Conservation (phyloP, 192 early-diverging fungal genomes). For the Entophlyctis helioformis region DNA sequence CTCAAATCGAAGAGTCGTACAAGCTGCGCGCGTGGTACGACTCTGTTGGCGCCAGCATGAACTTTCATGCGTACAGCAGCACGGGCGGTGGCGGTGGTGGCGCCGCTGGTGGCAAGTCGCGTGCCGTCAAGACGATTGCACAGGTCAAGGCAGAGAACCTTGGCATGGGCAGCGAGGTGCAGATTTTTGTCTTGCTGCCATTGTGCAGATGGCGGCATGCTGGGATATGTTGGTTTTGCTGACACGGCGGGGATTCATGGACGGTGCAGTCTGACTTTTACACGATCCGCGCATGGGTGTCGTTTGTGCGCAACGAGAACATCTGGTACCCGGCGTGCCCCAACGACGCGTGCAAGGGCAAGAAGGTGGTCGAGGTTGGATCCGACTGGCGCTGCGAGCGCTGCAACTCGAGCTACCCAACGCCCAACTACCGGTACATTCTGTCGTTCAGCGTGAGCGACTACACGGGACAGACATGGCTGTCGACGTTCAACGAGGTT, state of each 20-base stretch:
- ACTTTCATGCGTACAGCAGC: conserved; percentile 30
- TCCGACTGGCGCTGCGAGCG: conserved; percentile 86
- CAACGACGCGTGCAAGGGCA: conserved; percentile 62
- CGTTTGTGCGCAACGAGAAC: conserved; percentile 59
- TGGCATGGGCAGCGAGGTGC: conserved; percentile 51
- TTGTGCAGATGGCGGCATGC: conserved; percentile 1
- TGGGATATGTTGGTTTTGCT: conserved; percentile 13
- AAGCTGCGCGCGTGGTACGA: conserved; percentile 62
- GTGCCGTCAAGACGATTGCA: conserved; percentile 50
- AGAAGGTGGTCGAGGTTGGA: conserved; percentile 66
- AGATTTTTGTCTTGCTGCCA: no score
- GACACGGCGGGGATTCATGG: background rate
- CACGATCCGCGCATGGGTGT: conserved; percentile 53
- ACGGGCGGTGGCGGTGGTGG: conserved; percentile 15
- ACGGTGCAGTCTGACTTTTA: conserved; percentile 60
- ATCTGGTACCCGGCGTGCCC: conserved; percentile 82
- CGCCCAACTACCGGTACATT: conserved; percentile 73
- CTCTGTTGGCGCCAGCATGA: conserved; percentile 9
- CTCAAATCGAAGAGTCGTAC: conserved; percentile 66
- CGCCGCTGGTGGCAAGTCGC: conserved; percentile 11
- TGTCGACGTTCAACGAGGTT: conserved; percentile 78
- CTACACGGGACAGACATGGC: conserved; percentile 66
- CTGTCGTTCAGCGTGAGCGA: conserved; percentile 60
- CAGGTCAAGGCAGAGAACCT: conserved; percentile 58
- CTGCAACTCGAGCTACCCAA: conserved; percentile 56